Evolutionary conservation across 805 yeast genomes (phyloP).

Genomic region (Schizosaccharomyces japonicus): DNA sequence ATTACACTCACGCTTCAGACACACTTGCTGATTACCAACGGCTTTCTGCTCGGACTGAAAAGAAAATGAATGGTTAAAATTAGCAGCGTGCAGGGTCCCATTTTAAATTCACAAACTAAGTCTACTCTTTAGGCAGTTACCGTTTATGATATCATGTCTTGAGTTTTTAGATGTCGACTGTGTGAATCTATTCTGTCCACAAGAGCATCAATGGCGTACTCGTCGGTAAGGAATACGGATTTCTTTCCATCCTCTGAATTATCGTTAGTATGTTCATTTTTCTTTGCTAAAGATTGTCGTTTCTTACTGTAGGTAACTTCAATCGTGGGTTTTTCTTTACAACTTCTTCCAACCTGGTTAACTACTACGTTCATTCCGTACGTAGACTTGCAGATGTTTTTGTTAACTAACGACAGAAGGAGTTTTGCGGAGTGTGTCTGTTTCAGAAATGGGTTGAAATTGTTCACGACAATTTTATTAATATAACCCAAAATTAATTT

Average conservation of each 20-base stretch:
- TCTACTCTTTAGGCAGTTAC: too few species aligned
- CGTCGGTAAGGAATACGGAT: neutral
- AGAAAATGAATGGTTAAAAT: too few species aligned
- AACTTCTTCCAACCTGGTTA: neutral
- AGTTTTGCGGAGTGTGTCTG: neutral
- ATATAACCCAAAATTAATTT: neutral
- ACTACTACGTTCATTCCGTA: neutral
- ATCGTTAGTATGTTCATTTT: neutral
- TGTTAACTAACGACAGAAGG: neutral
- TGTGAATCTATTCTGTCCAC: neutral
- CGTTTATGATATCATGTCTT: conserved; percentile 2
- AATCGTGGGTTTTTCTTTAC: neutral
- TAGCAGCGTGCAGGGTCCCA: too few species aligned
- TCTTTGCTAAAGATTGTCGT: neutral
- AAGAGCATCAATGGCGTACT: neutral
- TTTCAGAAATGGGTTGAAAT: neutral
- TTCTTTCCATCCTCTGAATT: conserved; percentile 1
- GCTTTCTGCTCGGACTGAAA: too few species aligned
- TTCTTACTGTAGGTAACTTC: neutral
- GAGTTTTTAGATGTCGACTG: neutral
- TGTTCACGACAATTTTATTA: neutral
- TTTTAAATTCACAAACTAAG: too few species aligned
- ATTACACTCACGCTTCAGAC: conserved; percentile 44
- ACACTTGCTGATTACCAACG: conserved; percentile 10
- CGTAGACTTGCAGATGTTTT: neutral